These are phyloP conservation scores for Microdochium nivale DNA, from an alignment of 2,329 filamentous ascomycete genomes.

Conservation along the genomic window DNA sequence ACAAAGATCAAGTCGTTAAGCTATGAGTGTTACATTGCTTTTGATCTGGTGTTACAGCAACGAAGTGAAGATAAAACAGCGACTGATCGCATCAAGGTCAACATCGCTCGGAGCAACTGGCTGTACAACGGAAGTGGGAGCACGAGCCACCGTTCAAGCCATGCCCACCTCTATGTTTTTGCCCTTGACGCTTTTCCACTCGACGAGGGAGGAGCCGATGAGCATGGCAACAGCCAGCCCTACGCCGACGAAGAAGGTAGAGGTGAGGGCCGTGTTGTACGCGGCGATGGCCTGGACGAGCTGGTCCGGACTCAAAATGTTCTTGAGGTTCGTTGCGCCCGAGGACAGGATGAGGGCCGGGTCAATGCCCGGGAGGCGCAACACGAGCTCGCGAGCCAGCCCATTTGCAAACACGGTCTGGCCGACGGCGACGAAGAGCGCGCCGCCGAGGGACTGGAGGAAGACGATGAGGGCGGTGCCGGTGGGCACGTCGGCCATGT, in stretches of 20 bases:
- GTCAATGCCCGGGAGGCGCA: constrained; percentile 24
- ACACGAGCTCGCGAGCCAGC: constrained; percentile 27
- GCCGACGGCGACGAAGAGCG: constrained; percentile 41
- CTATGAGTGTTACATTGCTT: no score
- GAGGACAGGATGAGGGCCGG: constrained; percentile 19
- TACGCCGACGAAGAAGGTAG: constrained; percentile 31
- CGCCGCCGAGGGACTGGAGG: constrained; percentile 30
- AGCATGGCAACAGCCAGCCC: constrained; percentile 35
- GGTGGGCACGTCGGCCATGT: constrained; percentile 16
- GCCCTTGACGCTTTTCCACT: constrained; percentile 50
- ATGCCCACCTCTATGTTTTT: constrained; percentile 29
- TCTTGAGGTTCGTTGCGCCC: constrained; percentile 28
- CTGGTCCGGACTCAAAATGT: constrained; percentile 16
- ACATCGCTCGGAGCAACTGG: no score
- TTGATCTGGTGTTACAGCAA: no score
- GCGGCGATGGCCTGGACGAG: constrained; percentile 25
- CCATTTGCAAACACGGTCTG: constrained; percentile 42
- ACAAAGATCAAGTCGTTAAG: no score
- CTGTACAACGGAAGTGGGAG: no score
- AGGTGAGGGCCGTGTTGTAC: constrained; percentile 35
- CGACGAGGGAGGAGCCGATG: constrained; percentile 31
- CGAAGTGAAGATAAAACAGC: no score
- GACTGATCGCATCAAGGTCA: no score
- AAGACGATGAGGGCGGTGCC: constrained; percentile 27
- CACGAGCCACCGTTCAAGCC: no score